Conservation (phyloP, 2,329 filamentous ascomycete genomes). For the Alternaria consortialis region DNA sequence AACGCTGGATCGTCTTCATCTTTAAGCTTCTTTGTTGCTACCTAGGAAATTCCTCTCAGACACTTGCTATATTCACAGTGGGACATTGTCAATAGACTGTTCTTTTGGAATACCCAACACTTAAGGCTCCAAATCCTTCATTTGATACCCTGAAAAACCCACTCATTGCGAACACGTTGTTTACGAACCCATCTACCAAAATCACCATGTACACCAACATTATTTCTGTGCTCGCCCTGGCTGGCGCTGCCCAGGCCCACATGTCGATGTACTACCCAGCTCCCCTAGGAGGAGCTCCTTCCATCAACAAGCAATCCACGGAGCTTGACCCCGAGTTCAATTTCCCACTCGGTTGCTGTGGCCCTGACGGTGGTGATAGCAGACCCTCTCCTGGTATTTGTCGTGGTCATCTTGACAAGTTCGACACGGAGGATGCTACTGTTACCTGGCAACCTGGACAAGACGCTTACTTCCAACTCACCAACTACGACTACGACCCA, state of each 20-base stretch:
- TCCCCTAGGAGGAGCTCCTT: conserved; percentile 56
- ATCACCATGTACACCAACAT: conserved; percentile 39
- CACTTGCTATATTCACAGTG: conserved; percentile 11
- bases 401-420: conserved; percentile 56
- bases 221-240: conserved; percentile 41
- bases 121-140: conserved; percentile 21
- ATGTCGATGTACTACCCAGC: conserved; percentile 57
- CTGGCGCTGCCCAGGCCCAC: conserved; percentile 46
- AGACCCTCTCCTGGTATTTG: conserved; percentile 50
- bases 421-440: conserved; percentile 55
- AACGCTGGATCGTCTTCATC: conserved; percentile 45
- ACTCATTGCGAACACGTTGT: conserved; percentile 15
- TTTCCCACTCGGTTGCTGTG: conserved; percentile 59
- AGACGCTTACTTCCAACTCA: conserved; percentile 51
- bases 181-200: conserved; percentile 11
- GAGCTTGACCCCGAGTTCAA: conserved; percentile 44
- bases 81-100: conserved; percentile 29
- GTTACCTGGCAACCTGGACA: conserved; percentile 56
- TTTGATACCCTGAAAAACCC: conserved; percentile 17
- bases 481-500: conserved; percentile 46
- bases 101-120: conserved; percentile 13
- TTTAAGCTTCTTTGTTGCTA: conserved; percentile 34
- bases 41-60: conserved; percentile 9
- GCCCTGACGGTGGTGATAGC: conserved; percentile 45
- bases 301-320: conserved; percentile 49